These are phyloP conservation scores for Leishmania martiniquensis DNA, from an alignment of 208 protist species.

Conservation along the genomic window DNA sequence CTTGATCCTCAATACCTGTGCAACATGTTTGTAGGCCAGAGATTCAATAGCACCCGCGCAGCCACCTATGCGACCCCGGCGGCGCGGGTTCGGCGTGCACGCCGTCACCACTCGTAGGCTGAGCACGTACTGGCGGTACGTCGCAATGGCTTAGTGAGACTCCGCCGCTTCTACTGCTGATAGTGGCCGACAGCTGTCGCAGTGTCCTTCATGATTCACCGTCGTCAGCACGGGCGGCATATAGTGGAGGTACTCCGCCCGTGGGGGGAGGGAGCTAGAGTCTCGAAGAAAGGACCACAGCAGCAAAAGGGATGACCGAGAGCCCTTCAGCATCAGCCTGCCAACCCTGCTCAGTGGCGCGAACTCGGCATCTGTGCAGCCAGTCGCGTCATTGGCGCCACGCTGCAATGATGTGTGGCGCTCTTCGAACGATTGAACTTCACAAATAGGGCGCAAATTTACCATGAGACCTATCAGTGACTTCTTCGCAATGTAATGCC, in stretches of 20 bases:
- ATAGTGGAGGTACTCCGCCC: constrained; percentile 48
- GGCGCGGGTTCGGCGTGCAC: constrained; percentile 71
- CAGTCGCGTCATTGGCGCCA: constrained; percentile 51
- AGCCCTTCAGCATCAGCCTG: constrained; percentile 22
- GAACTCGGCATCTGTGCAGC: constrained; percentile 61
- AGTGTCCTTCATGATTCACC: constrained; percentile 81
- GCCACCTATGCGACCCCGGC: constrained; percentile 69
- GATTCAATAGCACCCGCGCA: constrained; percentile 83
- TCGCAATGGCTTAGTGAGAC: constrained; percentile 67
- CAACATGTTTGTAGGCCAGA: constrained; percentile 79
- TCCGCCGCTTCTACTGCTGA: constrained; percentile 78
- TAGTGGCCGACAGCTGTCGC: constrained; percentile 81
- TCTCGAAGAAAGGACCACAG: constrained; percentile 12
- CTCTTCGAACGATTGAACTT: constrained; percentile 33
- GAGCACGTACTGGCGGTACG: constrained; percentile 64
- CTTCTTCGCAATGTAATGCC: constrained; percentile 42
- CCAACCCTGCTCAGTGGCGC: constrained; percentile 28
- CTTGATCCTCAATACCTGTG: constrained; percentile 52
- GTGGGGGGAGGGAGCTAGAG: constrained; percentile 30
- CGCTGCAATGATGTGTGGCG: constrained; percentile 18
- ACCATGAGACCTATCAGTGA: constrained; percentile 38
- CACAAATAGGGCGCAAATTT: constrained; percentile 32
- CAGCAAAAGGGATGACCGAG: constrained; percentile 4
- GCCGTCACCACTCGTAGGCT: constrained; percentile 94
- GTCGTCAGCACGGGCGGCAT: constrained; percentile 54